Conservation (phyloP, 805 yeast genomes). For the Monosporozyma solicola region DNA sequence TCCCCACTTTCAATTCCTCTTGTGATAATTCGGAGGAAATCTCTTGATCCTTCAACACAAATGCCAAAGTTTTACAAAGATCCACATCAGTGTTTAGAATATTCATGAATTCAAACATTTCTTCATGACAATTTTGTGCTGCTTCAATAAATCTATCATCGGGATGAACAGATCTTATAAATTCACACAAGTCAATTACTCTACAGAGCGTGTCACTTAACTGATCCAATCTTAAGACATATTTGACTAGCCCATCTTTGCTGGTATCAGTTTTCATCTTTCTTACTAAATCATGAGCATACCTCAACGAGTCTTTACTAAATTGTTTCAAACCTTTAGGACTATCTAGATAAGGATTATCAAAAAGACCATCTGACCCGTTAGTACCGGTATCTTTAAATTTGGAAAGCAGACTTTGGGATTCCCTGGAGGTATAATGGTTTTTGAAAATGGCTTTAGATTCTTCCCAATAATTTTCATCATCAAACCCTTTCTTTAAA, state of each 20-base stretch:
- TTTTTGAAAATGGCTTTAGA: not conserved
- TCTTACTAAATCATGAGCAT: slow-evolving; percentile 55
- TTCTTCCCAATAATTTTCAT: slow-evolving; percentile 44
- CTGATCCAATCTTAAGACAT: slow-evolving; percentile 64
- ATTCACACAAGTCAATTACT: slow-evolving; percentile 90
- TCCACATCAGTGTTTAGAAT: slow-evolving; percentile 75
- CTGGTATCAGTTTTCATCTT: slow-evolving; percentile 43
- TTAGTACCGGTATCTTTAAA: not conserved
- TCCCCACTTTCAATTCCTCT: slow-evolving; percentile 81
- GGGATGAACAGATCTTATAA: slow-evolving; percentile 84
- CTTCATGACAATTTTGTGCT: slow-evolving; percentile 81
- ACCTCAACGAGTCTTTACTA: slow-evolving; percentile 50
- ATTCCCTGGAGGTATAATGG: not conserved
- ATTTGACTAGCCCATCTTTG: slow-evolving; percentile 37
- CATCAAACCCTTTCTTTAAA: slow-evolving; percentile 46
- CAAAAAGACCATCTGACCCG: slow-evolving; percentile 50
- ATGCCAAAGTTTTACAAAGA: slow-evolving; percentile 50
- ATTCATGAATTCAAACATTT: slow-evolving; percentile 91
- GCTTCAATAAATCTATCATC: slow-evolving; percentile 57
- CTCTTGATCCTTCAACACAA: slow-evolving; percentile 37
- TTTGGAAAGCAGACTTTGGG: not conserved
- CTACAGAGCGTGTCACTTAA: slow-evolving; percentile 83
- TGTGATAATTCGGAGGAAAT: slow-evolving; percentile 35
- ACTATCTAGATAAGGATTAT: slow-evolving; percentile 56
- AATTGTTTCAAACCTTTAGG: slow-evolving; percentile 67